Base-by-base conservation (phyloP, 2,329 filamentous ascomycete species). In the Furcasterigmium sp. region DNA sequence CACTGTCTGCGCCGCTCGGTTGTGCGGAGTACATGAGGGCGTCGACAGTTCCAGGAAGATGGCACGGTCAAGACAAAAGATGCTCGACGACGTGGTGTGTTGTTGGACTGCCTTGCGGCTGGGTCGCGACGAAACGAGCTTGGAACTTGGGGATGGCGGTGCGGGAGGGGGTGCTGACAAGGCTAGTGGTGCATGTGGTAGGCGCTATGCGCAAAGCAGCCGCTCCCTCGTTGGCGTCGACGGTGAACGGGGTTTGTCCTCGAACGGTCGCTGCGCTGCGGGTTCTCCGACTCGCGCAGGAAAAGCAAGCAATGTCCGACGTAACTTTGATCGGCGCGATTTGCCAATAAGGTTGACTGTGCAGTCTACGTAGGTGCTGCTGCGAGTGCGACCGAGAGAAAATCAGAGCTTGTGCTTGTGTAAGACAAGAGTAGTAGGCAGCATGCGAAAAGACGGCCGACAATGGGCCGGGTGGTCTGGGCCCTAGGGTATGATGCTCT, bases 1-100 rank as follows among this genome's bases (percentile, higher is more conserved):
- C 87, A 73, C 85, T 85, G 64, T 87, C 85, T 78, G 86, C 85
- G 68, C 81, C 80, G 74, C 84, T 84, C 66, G 82, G 76, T 67
- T 79, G 75, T 65, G 76, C 72, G 63, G 78, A 73, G 72, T 76
- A 77, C 72, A 76, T 74, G 46, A 44, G 41, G 44, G 46, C 44
- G 40, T 42, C 58, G 57, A 61, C 59, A 58, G 56, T 55, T 55
- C 56, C 32, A 36, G n/a, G 20, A 35, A 7, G 29, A 23, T 32
- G 19, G 30, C 39, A 34, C 57, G 52, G 57, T 56, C 59, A 56
- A 53, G 56, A 61, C 49, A 60, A 58, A 58, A 57, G 59, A 63
- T 67, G 65, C 70, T 70, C 67, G 73, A 72, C 72, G 69, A 78
- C 73, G 76, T 78, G 75, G 72, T 73, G 76, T 73, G 72, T 72